Conservation (phyloP, 116 monocot genomes). For the Papilionanthe hybrid region DNA sequence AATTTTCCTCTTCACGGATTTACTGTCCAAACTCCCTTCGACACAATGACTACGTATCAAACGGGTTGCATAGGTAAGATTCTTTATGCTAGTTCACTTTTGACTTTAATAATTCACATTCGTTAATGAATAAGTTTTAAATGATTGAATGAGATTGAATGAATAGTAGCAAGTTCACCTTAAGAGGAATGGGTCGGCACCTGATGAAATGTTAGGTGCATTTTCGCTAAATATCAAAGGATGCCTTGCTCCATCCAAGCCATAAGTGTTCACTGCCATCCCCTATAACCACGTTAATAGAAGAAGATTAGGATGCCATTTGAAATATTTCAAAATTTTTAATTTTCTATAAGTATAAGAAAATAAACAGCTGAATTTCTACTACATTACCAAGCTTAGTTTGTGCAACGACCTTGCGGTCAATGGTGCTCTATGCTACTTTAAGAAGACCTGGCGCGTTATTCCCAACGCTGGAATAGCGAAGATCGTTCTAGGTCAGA, state of each 20-base stretch:
- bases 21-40: not conserved
- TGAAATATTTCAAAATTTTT: no score
- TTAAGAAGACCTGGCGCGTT: slow-evolving; percentile 7
- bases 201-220: slow-evolving; percentile 20
- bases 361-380: not conserved
- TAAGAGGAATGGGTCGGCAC: slow-evolving; percentile 1
- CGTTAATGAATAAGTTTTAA: no score
- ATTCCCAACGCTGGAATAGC: not conserved
- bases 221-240: slow-evolving; percentile 22
- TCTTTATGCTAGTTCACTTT: not conserved
- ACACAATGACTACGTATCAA: not conserved
- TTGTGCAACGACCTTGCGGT: slow-evolving; percentile 4
- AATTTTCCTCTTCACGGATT: slow-evolving; percentile 3
- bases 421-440: slow-evolving; percentile 15
- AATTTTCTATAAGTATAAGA: no score
- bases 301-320: no score
- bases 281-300: slow-evolving; percentile 12
- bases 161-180: not conserved
- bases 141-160: no score
- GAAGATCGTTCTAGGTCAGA: not conserved
- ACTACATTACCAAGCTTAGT: slow-evolving; percentile 4
- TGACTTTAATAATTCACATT: no score
- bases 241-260: not conserved
- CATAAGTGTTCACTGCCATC: slow-evolving; percentile 18
- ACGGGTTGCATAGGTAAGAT: not conserved